These are phyloP conservation scores for Xylaria hypoxylon DNA, from an alignment of 2,329 filamentous ascomycete genomes.

Conservation along the genomic window DNA sequence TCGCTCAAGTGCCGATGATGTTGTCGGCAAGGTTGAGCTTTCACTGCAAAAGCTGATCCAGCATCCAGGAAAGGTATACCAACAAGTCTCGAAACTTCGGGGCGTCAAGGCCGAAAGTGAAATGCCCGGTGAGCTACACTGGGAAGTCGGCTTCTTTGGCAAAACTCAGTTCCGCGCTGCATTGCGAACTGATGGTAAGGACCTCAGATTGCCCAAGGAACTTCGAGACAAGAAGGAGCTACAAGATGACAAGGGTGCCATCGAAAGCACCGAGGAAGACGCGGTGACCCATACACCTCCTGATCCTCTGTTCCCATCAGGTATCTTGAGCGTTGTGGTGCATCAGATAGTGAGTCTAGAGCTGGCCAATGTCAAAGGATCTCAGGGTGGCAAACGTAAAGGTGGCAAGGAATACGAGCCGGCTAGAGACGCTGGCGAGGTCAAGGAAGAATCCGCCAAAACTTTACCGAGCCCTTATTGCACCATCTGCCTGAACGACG, in stretches of 20 bases:
- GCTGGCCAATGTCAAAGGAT: slow-evolving; percentile 90
- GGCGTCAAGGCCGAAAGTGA: slow-evolving; percentile 85
- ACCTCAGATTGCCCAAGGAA: slow-evolving; percentile 78
- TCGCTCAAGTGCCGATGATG: slow-evolving; percentile 89
- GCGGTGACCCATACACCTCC: slow-evolving; percentile 90
- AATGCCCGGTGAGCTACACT: slow-evolving; percentile 94
- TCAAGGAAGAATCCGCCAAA: slow-evolving; percentile 84
- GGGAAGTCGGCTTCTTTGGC: slow-evolving; percentile 95
- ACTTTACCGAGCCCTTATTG: slow-evolving; percentile 91
- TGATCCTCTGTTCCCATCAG: slow-evolving; percentile 95
- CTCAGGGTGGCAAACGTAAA: slow-evolving; percentile 77
- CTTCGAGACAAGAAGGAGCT: slow-evolving; percentile 80
- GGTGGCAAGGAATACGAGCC: slow-evolving; percentile 86
- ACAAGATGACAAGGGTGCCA: slow-evolving; percentile 86
- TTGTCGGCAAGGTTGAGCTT: slow-evolving; percentile 93
- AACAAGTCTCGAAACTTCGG: slow-evolving; percentile 83
- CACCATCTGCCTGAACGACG: slow-evolving; percentile 89
- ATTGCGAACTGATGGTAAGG: slow-evolving; percentile 86
- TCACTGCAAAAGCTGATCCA: slow-evolving; percentile 96
- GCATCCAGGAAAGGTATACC: slow-evolving; percentile 92
- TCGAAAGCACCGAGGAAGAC: slow-evolving; percentile 80
- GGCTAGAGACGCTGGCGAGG: slow-evolving; percentile 84
- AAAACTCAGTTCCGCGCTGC: slow-evolving; percentile 90
- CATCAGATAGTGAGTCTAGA: slow-evolving; percentile 97
- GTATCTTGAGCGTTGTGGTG: slow-evolving; percentile 85